Conservation (phyloP, 345 rosid species). For the Eucalyptus cladocalyx region DNA sequence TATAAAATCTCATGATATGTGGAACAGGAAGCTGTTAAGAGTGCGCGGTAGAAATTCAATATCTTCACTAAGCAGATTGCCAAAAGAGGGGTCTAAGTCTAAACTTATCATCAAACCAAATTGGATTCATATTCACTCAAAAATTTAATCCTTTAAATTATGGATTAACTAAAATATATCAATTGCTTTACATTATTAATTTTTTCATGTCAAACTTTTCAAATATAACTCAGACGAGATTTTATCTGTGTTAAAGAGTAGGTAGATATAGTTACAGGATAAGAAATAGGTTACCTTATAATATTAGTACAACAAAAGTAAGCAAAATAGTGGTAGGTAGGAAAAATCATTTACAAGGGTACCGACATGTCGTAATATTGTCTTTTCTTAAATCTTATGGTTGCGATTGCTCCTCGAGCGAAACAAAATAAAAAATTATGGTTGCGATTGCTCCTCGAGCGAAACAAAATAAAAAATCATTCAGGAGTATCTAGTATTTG, state of each 20-base stretch:
- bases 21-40: background rate
- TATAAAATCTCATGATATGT: background rate
- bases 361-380: background rate
- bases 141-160: background rate
- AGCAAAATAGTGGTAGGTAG: background rate
- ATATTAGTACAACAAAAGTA: background rate
- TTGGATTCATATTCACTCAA: background rate
- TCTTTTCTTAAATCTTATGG: background rate
- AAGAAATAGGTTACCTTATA: background rate
- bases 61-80: accelerated
- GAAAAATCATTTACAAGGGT: background rate
- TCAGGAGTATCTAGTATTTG: background rate
- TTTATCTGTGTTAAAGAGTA: background rate
- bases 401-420: background rate
- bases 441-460: background rate
- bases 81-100: background rate
- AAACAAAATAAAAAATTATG: background rate
- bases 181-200: accelerated
- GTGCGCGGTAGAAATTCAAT: background rate
- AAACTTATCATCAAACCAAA: accelerated
- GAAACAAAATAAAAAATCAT: background rate
- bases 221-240: background rate
- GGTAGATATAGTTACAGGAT: background rate
- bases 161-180: background rate
- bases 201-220: accelerated